Evolutionary conservation across 257 asterid species (phyloP).

Genomic region (Eustoma russellianum): DNA sequence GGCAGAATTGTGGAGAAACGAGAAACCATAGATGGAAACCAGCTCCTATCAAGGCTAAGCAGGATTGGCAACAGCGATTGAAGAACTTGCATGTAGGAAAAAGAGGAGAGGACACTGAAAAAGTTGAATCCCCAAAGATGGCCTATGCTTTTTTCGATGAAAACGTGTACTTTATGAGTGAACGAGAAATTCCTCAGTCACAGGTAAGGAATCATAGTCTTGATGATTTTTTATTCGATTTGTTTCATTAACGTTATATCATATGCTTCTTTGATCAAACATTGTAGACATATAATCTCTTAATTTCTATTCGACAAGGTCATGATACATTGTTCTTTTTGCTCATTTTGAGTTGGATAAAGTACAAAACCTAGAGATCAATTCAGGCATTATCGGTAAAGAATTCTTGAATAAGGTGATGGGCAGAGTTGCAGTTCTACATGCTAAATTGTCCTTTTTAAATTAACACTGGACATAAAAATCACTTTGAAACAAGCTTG

Average conservation of each 20-base stretch:
- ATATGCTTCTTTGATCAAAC: too few relatives aligned
- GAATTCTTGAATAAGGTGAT: neutral
- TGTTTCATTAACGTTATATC: neutral
- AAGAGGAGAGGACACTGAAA: constrained; percentile 52
- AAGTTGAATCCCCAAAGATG: constrained; percentile 60
- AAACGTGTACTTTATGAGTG: constrained; percentile 56
- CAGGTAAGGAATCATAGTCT: constrained; percentile 30
- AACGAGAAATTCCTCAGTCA: constrained; percentile 44
- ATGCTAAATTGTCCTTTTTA: neutral
- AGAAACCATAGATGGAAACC: constrained; percentile 49
- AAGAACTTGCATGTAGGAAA: constrained; percentile 64
- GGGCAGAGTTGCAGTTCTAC: neutral
- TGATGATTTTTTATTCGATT: neutral
- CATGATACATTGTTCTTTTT: too few relatives aligned
- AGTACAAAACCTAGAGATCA: too few relatives aligned
- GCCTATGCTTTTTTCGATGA: constrained; percentile 83
- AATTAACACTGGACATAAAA: neutral
- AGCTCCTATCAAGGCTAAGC: constrained; percentile 63
- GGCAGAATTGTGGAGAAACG: constrained; percentile 41
- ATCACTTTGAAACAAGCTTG: neutral
- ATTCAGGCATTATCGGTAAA: too few relatives aligned
- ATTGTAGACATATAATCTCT: too few relatives aligned
- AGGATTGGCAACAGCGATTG: constrained; percentile 82
- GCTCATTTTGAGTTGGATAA: too few relatives aligned
- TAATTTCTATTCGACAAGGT: too few relatives aligned